Percentiles rank a stretch among this genome's conserved stretches.
phyloP scores from a whole-genome alignment of 441 rosid species.

The Hura crepitans region DNA sequence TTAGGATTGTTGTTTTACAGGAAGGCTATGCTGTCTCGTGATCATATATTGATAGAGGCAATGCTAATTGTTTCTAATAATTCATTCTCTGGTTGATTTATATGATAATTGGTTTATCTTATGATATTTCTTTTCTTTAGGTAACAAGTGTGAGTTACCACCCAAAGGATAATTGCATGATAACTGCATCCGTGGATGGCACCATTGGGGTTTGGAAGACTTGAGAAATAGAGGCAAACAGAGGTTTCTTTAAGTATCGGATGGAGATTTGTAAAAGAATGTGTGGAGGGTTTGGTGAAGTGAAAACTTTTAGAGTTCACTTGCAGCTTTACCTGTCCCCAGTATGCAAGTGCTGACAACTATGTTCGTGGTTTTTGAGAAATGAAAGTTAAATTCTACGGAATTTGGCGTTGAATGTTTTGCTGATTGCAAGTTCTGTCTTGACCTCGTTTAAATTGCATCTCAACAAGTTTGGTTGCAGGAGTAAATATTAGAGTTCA shows the following conservation, averaged over 20 bases:
- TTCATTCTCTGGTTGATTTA: neutral
- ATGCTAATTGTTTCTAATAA: neutral
- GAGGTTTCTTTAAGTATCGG: neutral
- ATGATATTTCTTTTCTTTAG: slow-evolving; percentile 32
- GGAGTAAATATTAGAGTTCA: too few species aligned
- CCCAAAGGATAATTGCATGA: slow-evolving; percentile 78
- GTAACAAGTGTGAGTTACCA: slow-evolving; percentile 96
- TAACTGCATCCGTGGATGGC: slow-evolving; percentile 91
- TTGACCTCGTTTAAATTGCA: too few species aligned
- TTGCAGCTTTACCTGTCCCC: neutral
- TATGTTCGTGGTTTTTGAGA: neutral
- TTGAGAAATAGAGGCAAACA: slow-evolving; percentile 30
- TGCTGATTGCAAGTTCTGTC: neutral
- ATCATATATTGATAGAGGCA: neutral
- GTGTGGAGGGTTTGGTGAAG: neutral
- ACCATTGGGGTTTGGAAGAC: slow-evolving; percentile 81
- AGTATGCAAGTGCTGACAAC: neutral
- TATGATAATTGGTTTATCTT: neutral
- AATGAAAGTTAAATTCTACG: neutral
- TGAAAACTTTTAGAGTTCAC: neutral
- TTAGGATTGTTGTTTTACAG: neutral
- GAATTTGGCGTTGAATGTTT: neutral
- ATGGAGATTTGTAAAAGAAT: neutral
- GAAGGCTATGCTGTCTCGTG: neutral
- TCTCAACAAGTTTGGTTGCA: too few species aligned